These are phyloP conservation scores for Nakazawaea ambrosiae DNA, from an alignment of 805 yeast species.

Conservation along the genomic window DNA sequence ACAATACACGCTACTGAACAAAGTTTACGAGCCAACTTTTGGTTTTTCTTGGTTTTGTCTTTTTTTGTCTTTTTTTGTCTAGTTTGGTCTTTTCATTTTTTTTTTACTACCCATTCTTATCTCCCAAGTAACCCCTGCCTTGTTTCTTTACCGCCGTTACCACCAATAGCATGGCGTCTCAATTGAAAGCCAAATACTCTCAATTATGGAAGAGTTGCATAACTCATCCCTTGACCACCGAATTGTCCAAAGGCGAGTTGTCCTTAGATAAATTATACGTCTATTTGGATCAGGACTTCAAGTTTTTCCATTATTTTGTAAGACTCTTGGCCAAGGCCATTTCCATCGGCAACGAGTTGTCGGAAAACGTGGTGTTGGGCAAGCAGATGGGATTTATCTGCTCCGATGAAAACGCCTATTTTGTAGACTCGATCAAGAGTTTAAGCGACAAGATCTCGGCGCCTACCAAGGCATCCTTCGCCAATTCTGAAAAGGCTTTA, in stretches of 20 bases:
- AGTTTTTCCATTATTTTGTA: constrained; percentile 35
- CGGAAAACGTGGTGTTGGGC: constrained; percentile 32
- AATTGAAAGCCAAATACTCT: constrained; percentile 18
- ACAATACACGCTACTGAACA: no score
- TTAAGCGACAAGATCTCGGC: constrained; percentile 15
- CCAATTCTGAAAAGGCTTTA: background rate
- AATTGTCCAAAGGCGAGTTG: constrained; percentile 39
- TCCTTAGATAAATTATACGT: constrained; percentile 33
- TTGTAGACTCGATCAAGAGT: constrained; percentile 25
- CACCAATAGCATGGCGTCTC: background rate
- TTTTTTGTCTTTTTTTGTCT: no score
- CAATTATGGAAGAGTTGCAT: constrained; percentile 24
- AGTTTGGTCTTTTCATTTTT: no score
- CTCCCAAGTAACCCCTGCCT: no score
- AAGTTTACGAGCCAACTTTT: no score
- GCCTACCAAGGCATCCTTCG: background rate
- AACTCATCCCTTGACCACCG: constrained; percentile 34
- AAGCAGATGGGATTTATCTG: constrained; percentile 46
- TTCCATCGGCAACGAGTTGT: constrained; percentile 32
- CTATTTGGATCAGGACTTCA: constrained; percentile 42
- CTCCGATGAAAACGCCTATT: constrained; percentile 42
- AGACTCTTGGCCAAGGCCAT: constrained; percentile 37
- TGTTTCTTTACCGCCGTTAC: no score
- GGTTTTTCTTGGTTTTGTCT: no score
- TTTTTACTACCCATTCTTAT: no score